Base-by-base conservation (phyloP, 1,284 basidiomycete genomes). In the Rhodotorula sp. region DNA sequence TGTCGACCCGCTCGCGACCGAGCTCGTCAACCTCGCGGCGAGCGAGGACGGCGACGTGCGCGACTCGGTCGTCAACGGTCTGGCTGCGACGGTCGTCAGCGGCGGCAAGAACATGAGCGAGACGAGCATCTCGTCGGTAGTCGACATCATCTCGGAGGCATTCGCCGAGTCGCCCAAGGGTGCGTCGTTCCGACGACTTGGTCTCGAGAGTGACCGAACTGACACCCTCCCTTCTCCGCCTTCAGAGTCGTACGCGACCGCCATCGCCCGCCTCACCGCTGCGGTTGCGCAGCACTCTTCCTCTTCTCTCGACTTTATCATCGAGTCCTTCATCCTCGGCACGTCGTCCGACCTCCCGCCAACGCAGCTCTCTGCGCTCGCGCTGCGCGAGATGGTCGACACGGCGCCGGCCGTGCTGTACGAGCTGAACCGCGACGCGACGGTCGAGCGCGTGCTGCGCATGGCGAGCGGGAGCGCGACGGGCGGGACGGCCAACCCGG, bases 101-200 rank as follows among this genome's bases (percentile, higher is more conserved):
- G 93, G 89, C 0, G 87, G 86, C 5, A 84, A 87, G 70, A 92
- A 93, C 78, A 85, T 96, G 23, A 90, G 92, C 5, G 88, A 90
- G 25, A 89, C 89, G 75, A 89, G 89, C 21, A 86, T 88, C 72
- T 89, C 90, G 61, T 82, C 86, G 0, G 89, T 92, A 68, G 80
- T 90, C 45, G 91, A 93, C 76, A 81, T 98, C 49, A 85, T 94
- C 7, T 82, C 86, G 19, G 91, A 94, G 66, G 88, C 92, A 0
- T 96, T 96, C 84, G 85, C 87, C 58, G 89, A 89, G 69, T 81
- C 82, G 16, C 88, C 88, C 71, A 88, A 89, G 78, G 92, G 91
- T 91, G 73, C 78, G 83, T 58, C 41, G 45, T 60, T 34, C 34
- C 34, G 34, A 34, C 34, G 34, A 34, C 34, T 25, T 27, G 4